These are phyloP conservation scores for Epicoccum sorghinum DNA, from an alignment of 2,329 filamentous ascomycete genomes.

Conservation along the genomic window DNA sequence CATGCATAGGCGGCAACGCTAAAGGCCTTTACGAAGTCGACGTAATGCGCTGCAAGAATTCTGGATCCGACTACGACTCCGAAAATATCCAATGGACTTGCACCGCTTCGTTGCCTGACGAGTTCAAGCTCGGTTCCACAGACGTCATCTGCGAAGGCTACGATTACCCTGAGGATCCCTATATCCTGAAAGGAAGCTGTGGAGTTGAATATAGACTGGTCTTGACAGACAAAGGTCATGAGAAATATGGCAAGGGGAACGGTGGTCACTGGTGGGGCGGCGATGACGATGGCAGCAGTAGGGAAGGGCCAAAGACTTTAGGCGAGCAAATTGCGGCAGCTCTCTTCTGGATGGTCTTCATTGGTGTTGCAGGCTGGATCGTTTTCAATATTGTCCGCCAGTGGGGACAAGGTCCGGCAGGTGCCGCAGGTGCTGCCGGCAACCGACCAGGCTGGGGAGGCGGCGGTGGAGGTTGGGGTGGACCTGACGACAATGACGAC, in stretches of 20 bases:
- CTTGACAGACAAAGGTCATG: constrained; percentile 77
- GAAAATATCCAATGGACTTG: constrained; percentile 94
- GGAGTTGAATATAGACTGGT: constrained; percentile 86
- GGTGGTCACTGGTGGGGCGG: constrained; percentile 47
- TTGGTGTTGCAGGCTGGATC: constrained; percentile 66
- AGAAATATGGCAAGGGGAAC: constrained; percentile 66
- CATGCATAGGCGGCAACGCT: constrained; percentile 71
- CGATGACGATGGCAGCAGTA: constrained; percentile 47
- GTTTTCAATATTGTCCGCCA: constrained; percentile 60
- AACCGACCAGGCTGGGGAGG: constrained; percentile 47
- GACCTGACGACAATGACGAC: constrained; percentile 50
- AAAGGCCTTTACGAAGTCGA: constrained; percentile 73
- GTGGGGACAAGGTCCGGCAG: constrained; percentile 33
- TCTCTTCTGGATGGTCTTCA: constrained; percentile 68
- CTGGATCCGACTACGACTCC: constrained; percentile 78
- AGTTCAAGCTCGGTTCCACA: constrained; percentile 79
- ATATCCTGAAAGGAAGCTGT: constrained; percentile 89
- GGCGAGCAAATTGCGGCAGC: constrained; percentile 41
- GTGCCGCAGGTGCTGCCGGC: constrained; percentile 27
- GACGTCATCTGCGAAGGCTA: constrained; percentile 96
- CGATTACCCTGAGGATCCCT: constrained; percentile 73
- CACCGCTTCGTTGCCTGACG: constrained; percentile 65
- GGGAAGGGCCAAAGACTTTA: constrained; percentile 45
- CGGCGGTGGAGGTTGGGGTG: constrained; percentile 47
- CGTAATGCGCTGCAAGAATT: constrained; percentile 87